Conservation (phyloP, 805 yeast species). For the Pichia sporocuriosa region DNA sequence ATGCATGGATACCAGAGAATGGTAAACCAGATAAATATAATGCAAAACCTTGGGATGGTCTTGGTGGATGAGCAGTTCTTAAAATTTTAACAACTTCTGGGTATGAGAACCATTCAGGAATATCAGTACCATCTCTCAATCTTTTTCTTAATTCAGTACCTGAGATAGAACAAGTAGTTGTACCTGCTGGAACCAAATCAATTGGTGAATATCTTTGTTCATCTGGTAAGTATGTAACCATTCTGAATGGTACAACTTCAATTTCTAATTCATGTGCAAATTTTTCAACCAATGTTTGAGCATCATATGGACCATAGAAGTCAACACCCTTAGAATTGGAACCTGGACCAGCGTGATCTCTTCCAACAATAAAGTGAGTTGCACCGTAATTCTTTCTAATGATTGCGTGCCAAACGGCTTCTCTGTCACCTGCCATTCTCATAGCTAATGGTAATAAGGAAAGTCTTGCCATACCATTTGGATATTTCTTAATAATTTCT, state of each 20-base stretch:
- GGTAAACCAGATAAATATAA: slow-evolving; percentile 57
- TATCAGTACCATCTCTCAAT: slow-evolving; percentile 76
- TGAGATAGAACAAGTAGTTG: slow-evolving; percentile 74
- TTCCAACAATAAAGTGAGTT: slow-evolving; percentile 93
- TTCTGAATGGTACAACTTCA: slow-evolving; percentile 91
- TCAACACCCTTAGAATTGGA: slow-evolving; percentile 80
- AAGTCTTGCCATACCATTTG: slow-evolving; percentile 86
- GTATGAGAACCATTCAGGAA: slow-evolving; percentile 96
- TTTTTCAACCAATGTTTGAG: slow-evolving; percentile 79
- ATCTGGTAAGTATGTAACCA: slow-evolving; percentile 94
- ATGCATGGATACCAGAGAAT: slow-evolving; percentile 52
- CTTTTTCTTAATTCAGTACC: slow-evolving; percentile 93
- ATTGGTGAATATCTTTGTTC: slow-evolving; percentile 93
- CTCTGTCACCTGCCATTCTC: slow-evolving; percentile 99
- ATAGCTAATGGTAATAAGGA: slow-evolving; percentile 89
- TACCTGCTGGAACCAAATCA: slow-evolving; percentile 76
- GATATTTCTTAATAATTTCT: slow-evolving; percentile 86
- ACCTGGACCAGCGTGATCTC: slow-evolving; percentile 99
- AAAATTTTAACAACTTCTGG: slow-evolving; percentile 91
- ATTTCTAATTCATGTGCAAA: slow-evolving; percentile 74
- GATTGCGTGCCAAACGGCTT: slow-evolving; percentile 97
- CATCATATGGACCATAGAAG: slow-evolving; percentile 95
- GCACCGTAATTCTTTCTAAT: slow-evolving; percentile 96
- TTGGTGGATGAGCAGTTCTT: slow-evolving; percentile 90
- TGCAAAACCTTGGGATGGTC: slow-evolving; percentile 83